phyloP scores from a whole-genome alignment of 768 basidiomycete species.

The Termitomyces sp. region DNA sequence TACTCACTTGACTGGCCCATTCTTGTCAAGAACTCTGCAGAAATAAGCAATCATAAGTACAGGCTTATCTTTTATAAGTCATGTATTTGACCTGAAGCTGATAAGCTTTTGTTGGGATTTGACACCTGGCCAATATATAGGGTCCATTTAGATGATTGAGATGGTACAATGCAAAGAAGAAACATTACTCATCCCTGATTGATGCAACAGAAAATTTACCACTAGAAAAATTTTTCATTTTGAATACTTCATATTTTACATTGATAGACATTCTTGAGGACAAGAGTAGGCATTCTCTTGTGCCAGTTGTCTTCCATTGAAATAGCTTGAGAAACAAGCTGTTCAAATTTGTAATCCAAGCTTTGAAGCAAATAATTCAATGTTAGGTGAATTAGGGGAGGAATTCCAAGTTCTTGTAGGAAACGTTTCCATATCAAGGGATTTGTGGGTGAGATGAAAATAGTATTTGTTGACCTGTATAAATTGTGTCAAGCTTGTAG shows the following conservation, averaged over 20 bases:
- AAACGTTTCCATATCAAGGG: constrained; percentile 67
- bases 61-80: too few relatives aligned
- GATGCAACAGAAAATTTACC: constrained; percentile 66
- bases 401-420: constrained; percentile 42
- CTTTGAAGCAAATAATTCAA: constrained; percentile 30
- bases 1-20: too few relatives aligned
- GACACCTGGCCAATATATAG: constrained; percentile 41
- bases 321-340: constrained; percentile 53
- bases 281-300: constrained; percentile 28
- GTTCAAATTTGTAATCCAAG: constrained; percentile 46
- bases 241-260: constrained; percentile 36
- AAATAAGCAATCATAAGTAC: too few relatives aligned
- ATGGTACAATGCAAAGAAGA: constrained; percentile 46
- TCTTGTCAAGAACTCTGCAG: too few relatives aligned
- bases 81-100: constrained; percentile 58
- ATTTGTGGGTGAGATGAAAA: constrained; percentile 60
- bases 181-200: constrained; percentile 41
- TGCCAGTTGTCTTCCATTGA: constrained; percentile 60
- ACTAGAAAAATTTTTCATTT: constrained; percentile 55
- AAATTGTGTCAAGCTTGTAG: neutral
- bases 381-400: constrained; percentile 60
- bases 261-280: constrained; percentile 18
- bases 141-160: constrained; percentile 48
- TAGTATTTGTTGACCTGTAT: constrained; percentile 52
- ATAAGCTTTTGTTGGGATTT: constrained; percentile 47